Base-by-base conservation (phyloP, 495 filamentous ascomycete genomes). In the Staphylotrichum longicolle region DNA sequence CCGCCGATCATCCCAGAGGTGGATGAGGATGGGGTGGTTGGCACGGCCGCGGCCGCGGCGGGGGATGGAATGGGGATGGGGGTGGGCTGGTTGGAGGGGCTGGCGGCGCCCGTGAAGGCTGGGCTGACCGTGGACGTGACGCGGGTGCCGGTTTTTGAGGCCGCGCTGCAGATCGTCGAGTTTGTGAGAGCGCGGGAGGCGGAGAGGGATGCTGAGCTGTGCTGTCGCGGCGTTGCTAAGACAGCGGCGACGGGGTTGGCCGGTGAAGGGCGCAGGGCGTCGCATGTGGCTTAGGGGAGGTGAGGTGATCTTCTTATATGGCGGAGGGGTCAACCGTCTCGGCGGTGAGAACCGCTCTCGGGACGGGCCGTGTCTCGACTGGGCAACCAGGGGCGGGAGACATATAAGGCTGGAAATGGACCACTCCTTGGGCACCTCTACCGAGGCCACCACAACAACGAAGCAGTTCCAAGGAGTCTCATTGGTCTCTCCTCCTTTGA, bases 151-250 rank as follows among this genome's bases (percentile, higher is more conserved):
- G 57, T 64, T 7, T 61, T 67, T 14, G 65, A 70, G 55, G 64
- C 64, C 9, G 70, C 68, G 6, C 42, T 68, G n/a, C 40, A 62
- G 53, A 70, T 72, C 37, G 59, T 70, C 9, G 64, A 61, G 54
- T 61, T 64, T 39, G 66, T 67, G 7, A 67, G 61, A 47, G 48
- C 34, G 15, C 44, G 62, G 15, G 56, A 63, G 35, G 66, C 34
- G 6, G 62, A 64, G 57, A 41, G 56, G 27, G 62, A 63, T n/a
- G 44, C 42, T 2, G 61, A 63, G 55, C 30, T 57, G n/a, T 63
- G 63, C 35, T 39, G 44, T 47, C 32, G 40, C 40, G 33, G n/a
- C 35, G n/a, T 49, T 35, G 58, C 47, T 11, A 53, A 58, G 3
- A 61, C 67, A 7, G 61, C 67, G 10, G 47, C 20, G 6, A 58